Percentiles rank a stretch among this genome's conserved stretches.
Conservation (phyloP, 2,329 filamentous ascomycete genomes). For the Leptographium wingfieldii region DNA sequence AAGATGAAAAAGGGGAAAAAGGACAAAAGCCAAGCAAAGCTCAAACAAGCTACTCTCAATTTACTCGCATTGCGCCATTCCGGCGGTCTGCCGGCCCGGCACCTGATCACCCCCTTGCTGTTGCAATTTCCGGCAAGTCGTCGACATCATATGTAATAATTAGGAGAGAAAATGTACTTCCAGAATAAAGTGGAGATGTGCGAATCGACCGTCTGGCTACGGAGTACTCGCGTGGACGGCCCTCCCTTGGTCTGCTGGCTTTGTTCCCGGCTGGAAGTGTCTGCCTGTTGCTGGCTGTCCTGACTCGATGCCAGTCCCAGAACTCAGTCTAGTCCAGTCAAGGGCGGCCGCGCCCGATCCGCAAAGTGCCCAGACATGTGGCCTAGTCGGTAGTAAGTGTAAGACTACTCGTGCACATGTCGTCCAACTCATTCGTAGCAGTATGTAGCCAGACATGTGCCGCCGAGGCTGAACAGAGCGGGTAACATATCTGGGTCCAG, state of each 20-base stretch:
- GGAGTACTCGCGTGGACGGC: neutral
- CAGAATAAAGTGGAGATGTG: neutral
- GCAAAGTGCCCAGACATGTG: slow-evolving; percentile 15
- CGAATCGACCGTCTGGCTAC: neutral
- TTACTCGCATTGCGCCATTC: neutral
- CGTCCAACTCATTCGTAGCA: slow-evolving; percentile 5
- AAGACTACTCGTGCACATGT: slow-evolving; percentile 1
- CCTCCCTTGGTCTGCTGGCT: neutral
- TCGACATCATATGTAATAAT: neutral
- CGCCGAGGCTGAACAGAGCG: neutral
- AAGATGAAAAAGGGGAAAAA: too few species aligned
- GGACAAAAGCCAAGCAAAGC: neutral
- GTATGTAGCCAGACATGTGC: neutral
- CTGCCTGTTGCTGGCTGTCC: slow-evolving; percentile 12
- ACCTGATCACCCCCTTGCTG: neutral
- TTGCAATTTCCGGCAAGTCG: neutral
- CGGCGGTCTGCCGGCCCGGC: neutral
- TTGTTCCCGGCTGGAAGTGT: neutral
- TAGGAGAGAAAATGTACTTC: neutral
- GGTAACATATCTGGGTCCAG: too few species aligned
- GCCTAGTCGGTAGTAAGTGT: slow-evolving; percentile 15
- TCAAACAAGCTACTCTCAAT: neutral
- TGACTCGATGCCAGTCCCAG: neutral
- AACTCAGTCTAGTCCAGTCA: neutral
- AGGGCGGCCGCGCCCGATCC: slow-evolving; percentile 16